Conservation (phyloP, 1,284 basidiomycete species). For the Trametes polyzona region DNA sequence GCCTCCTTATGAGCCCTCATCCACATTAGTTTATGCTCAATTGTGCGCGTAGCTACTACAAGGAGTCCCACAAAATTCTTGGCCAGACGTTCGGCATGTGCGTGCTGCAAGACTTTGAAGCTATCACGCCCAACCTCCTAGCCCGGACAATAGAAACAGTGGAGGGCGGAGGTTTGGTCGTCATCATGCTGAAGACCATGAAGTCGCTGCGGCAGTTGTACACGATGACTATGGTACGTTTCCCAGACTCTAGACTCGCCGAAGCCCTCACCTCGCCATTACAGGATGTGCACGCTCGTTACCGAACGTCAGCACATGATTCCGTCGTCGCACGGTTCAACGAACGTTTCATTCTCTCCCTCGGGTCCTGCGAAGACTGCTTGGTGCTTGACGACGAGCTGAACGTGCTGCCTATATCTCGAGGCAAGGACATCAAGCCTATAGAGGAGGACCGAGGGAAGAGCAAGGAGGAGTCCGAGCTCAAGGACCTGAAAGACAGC, state of each 20-base stretch:
- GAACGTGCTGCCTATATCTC: constrained; percentile 96
- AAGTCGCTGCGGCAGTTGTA: constrained; percentile 92
- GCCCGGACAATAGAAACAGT: constrained; percentile 99
- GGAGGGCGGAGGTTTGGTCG: constrained; percentile 94
- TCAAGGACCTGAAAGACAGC: constrained; percentile 82
- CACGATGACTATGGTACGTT: constrained; percentile 92
- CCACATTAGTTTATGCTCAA: no score
- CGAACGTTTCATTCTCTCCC: constrained; percentile 95
- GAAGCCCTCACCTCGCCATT: background rate
- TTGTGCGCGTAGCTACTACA: constrained; percentile 91
- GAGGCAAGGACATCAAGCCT: constrained; percentile 89
- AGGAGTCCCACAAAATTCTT: constrained; percentile 94
- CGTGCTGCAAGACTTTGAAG: constrained; percentile 97
- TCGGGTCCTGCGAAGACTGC: constrained; percentile 90
- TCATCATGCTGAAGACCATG: constrained; percentile 95
- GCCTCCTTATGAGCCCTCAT: no score
- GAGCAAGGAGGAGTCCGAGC: constrained; percentile 65
- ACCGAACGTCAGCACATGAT: constrained; percentile 90
- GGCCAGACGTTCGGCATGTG: constrained; percentile 99
- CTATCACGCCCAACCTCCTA: constrained; percentile 96
- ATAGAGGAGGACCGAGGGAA: constrained; percentile 62
- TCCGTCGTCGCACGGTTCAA: constrained; percentile 95
- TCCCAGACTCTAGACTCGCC: background rate
- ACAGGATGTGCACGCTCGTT: constrained; percentile 93
- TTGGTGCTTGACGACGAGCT: constrained; percentile 97